A percentile compares a stretch with the other conserved stretches of the same genome.
phyloP scores from a whole-genome alignment of 768 basidiomycete species.

The Mycena alexandri region DNA sequence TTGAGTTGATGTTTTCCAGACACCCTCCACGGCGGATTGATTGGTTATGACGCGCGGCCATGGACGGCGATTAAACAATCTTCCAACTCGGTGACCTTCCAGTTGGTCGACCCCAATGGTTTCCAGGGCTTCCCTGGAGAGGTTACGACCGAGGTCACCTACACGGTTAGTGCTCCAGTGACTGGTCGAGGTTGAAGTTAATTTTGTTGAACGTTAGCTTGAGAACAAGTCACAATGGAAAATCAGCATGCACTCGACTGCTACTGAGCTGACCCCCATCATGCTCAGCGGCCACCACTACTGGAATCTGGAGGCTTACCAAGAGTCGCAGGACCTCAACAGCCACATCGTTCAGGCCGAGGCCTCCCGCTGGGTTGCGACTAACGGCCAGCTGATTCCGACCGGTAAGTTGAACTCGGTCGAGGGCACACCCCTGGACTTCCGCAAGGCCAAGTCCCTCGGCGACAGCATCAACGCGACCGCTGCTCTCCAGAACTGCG shows the following conservation, averaged over 20 bases:
- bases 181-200: constrained; percentile 10
- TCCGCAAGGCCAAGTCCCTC: constrained; percentile 56
- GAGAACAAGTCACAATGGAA: constrained; percentile 52
- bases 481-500: constrained; percentile 50
- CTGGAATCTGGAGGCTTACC: constrained; percentile 61
- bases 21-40: constrained; percentile 60
- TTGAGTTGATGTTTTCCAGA: constrained; percentile 44
- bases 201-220: constrained; percentile 41
- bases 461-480: constrained; percentile 54
- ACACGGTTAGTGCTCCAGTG: constrained; percentile 11
- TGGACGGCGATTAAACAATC: constrained; percentile 54
- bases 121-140: constrained; percentile 63
- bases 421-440: constrained; percentile 55
- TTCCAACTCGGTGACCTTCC: constrained; percentile 56
- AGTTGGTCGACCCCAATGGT: constrained; percentile 56
- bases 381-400: constrained; percentile 56
- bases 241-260: constrained; percentile 53
- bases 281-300: constrained; percentile 60
- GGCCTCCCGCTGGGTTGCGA: constrained; percentile 54
- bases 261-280: constrained; percentile 55
- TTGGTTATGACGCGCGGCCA: constrained; percentile 59
- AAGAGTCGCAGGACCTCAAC: constrained; percentile 54
- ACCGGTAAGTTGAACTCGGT: constrained; percentile 54
- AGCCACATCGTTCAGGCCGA: constrained; percentile 53
- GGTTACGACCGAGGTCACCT: constrained; percentile 48